Evolutionary conservation across 129 eudicot genomes (phyloP).

Genomic region (Flaveria brownii): DNA sequence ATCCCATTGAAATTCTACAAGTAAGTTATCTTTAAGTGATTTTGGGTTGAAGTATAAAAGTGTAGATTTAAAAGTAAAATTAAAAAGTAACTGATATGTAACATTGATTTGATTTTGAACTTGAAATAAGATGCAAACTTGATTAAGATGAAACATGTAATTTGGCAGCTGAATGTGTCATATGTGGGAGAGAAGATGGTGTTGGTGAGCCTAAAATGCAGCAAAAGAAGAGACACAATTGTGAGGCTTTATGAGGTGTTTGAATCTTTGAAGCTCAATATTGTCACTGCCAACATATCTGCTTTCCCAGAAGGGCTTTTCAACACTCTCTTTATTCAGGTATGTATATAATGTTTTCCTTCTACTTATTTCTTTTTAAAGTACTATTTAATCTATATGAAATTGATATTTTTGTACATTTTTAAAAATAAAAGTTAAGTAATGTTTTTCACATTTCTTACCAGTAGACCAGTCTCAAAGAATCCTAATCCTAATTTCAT

Average conservation of each 20-base stretch:
- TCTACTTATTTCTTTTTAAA: no score
- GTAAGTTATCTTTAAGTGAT: conserved; percentile 32
- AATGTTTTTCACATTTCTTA: no score
- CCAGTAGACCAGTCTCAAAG: no score
- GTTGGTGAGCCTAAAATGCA: conserved; percentile 66
- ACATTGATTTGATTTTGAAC: background rate
- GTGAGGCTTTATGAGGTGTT: conserved; percentile 65
- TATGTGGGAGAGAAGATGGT: conserved; percentile 61
- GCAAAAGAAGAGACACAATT: conserved; percentile 65
- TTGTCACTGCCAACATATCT: conserved; percentile 61
- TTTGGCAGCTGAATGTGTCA: conserved; percentile 54
- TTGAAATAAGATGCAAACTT: no score
- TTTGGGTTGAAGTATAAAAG: no score
- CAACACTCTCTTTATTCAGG: conserved; percentile 78
- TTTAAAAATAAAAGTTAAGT: no score
- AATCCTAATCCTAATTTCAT: no score
- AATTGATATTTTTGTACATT: no score
- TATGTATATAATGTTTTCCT: background rate
- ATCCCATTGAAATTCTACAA: conserved; percentile 66
- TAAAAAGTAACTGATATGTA: background rate
- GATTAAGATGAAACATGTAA: background rate
- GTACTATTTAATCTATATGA: no score
- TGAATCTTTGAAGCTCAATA: conserved; percentile 75
- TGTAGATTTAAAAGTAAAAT: no score
- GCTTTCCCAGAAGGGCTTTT: conserved; percentile 56